phyloP scores from a whole-genome alignment of 2,329 filamentous ascomycete species.

The Didymella pomorum region DNA sequence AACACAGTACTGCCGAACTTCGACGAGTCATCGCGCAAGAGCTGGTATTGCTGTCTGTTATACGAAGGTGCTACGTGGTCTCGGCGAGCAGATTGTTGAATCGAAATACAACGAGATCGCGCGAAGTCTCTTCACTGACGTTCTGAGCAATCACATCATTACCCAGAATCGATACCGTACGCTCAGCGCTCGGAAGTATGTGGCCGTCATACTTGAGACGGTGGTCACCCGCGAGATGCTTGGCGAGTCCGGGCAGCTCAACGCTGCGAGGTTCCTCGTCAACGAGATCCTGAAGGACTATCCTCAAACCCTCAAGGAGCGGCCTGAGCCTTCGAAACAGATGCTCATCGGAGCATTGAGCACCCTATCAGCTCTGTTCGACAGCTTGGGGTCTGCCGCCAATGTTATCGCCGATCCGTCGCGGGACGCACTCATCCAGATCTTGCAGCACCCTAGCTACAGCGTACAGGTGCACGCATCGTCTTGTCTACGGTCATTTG shows the following conservation, averaged over 20 bases:
- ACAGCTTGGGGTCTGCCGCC: constrained; percentile 81
- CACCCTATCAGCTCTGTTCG: constrained; percentile 79
- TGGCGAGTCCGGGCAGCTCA: constrained; percentile 86
- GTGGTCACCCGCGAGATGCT: constrained; percentile 82
- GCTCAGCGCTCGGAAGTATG: constrained; percentile 82
- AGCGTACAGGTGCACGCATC: constrained; percentile 93
- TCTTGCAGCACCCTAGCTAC: constrained; percentile 93
- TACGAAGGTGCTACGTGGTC: constrained; percentile 75
- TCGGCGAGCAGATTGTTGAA: constrained; percentile 86
- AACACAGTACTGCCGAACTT: constrained; percentile 77
- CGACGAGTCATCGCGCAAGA: constrained; percentile 80
- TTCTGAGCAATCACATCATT: constrained; percentile 79
- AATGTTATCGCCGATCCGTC: constrained; percentile 81
- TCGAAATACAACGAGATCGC: constrained; percentile 82
- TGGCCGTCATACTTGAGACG: constrained; percentile 83
- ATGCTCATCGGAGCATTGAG: constrained; percentile 80
- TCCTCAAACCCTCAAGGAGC: constrained; percentile 85
- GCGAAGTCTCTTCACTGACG: constrained; percentile 78
- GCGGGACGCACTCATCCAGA: constrained; percentile 86
- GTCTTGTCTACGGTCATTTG: constrained; percentile 84
- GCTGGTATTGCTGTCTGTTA: constrained; percentile 90
- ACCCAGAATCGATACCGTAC: constrained; percentile 87
- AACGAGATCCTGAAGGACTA: constrained; percentile 95
- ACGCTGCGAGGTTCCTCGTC: constrained; percentile 80
- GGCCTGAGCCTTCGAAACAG: constrained; percentile 87